A percentile compares a stretch with the other conserved stretches of the same genome.
Conservation (phyloP, 139 green algal genomes). For the Chlamydomonas incerta region DNA sequence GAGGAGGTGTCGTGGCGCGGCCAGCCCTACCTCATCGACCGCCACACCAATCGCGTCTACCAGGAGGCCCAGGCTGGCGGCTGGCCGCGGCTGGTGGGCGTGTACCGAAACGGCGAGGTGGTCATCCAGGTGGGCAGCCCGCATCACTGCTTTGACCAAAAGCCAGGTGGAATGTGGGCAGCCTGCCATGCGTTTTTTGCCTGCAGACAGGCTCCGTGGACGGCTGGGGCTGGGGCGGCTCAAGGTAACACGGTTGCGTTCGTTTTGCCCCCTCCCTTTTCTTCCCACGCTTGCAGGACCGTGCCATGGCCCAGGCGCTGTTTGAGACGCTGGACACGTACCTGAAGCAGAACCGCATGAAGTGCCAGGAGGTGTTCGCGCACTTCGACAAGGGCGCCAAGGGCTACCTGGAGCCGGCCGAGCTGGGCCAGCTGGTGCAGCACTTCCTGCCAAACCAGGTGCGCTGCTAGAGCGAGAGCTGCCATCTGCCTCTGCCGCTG, state of each 20-base stretch:
- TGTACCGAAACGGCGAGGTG: slow-evolving; percentile 16
- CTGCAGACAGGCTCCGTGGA: no score
- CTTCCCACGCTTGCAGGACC: not conserved
- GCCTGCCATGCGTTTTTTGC: no score
- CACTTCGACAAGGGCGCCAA: slow-evolving; percentile 44
- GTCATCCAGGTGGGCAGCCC: slow-evolving; percentile 1
- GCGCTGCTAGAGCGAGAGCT: no score
- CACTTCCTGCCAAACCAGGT: slow-evolving; percentile 45
- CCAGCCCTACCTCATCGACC: slow-evolving; percentile 29
- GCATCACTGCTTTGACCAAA: no score
- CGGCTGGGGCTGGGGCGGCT: no score
- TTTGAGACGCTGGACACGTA: slow-evolving; percentile 60
- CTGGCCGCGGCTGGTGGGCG: slow-evolving; percentile 24
- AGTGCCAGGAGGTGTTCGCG: slow-evolving; percentile 46
- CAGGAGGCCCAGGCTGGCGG: slow-evolving; percentile 15
- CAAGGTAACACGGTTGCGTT: no score
- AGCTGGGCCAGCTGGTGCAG: slow-evolving; percentile 52
- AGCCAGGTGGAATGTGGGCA: no score
- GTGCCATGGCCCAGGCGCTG: slow-evolving; percentile 31
- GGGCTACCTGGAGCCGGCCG: slow-evolving; percentile 47
- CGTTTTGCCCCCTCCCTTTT: not conserved
- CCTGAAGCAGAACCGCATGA: slow-evolving; percentile 49
- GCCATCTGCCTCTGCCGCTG: no score
- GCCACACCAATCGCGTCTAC: slow-evolving; percentile 35
- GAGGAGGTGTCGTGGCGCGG: slow-evolving; percentile 23